Base-by-base conservation (phyloP, 164 flowering plant species). In the Echeveria elegans region DNA sequence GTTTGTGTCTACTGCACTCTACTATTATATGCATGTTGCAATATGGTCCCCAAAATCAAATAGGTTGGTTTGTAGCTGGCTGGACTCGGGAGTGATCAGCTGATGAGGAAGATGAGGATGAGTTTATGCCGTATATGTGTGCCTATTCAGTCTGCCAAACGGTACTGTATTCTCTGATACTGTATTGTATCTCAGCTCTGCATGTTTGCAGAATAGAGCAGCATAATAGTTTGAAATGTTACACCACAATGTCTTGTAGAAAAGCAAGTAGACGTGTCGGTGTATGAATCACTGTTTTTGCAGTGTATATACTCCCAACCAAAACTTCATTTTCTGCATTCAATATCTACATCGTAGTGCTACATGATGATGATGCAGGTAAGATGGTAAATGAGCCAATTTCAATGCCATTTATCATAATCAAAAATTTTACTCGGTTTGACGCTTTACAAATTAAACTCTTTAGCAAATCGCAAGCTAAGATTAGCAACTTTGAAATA, bases 311-410 rank as follows among this genome's bases (percentile, higher is more conserved):
- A 53, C 30, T 18, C 31, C 60, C 14, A 43, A 43, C 5, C 48
- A 5, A 43, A 11, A 43, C 5, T 11, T 11, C 16, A 18, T 1
- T 53, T 53, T 53, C 16, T 2, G 31, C 60, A 24, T 53, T 53
- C 0, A 26, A 53, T 53, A 24, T 53, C 60, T 6, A 26, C 60
- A 53, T 56, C 61, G 61, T 56, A 24, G 61, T 56, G 61, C 61
- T 26, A 56, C 61, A 26, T 56, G 29, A 56, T 56, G 32, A 10
- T 56, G 61, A 1, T 28, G 61, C 61, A 6, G n/a, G 5, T 53
- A 24, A 56, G 32, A 56, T 56, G 31, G 18, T 56, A 26, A 5
- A 56, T 56, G 32, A 56, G 32, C 26, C 31, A 28, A 4, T 28
- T 56, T 24, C 14, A 52, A 50, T 5, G 28, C 9, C 38, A 36